phyloP scores from a whole-genome alignment of 441 rosid genomes.

The Sinapis alba region DNA sequence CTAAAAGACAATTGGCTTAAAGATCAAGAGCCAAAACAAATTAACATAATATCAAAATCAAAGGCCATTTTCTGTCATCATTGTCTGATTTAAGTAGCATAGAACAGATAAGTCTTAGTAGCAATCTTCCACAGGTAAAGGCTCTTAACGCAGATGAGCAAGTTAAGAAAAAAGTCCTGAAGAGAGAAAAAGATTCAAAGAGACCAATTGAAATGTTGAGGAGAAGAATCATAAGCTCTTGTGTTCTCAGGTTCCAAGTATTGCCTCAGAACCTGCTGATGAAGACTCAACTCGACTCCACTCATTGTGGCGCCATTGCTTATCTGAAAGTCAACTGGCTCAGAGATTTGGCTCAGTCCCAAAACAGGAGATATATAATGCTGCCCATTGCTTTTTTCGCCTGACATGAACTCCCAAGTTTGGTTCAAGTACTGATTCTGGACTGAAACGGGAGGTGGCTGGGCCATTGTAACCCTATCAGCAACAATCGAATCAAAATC shows the following conservation, averaged over 20 bases:
- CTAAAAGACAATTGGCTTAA: background rate
- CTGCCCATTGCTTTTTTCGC: slow-evolving; percentile 28
- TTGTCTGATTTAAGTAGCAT: slow-evolving; percentile 1
- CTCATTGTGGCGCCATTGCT: slow-evolving; percentile 38
- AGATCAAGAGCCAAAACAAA: background rate
- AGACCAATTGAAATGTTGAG: slow-evolving; percentile 67
- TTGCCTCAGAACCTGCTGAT: slow-evolving; percentile 59
- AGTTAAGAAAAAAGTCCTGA: background rate
- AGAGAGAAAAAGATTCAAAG: slow-evolving; percentile 42
- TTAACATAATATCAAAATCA: background rate
- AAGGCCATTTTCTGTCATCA: background rate
- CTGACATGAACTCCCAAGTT: slow-evolving; percentile 24
- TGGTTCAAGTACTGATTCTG: slow-evolving; percentile 36
- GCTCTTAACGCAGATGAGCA: background rate
- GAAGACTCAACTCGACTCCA: slow-evolving; percentile 48
- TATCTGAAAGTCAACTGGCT: slow-evolving; percentile 47
- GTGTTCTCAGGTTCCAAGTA: slow-evolving; percentile 61
- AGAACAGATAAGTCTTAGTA: background rate
- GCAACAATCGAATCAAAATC: slow-evolving; percentile 40
- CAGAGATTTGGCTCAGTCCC: slow-evolving; percentile 55
- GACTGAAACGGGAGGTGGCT: slow-evolving; percentile 55
- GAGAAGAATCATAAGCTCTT: slow-evolving; percentile 54
- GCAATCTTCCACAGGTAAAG: background rate
- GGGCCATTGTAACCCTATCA: slow-evolving; percentile 46
- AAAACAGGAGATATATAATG: slow-evolving; percentile 45